Percentiles rank a stretch among this genome's conserved stretches.
phyloP scores from a whole-genome alignment of 768 basidiomycete genomes.

The Trichaptum fuscoviolaceum region DNA sequence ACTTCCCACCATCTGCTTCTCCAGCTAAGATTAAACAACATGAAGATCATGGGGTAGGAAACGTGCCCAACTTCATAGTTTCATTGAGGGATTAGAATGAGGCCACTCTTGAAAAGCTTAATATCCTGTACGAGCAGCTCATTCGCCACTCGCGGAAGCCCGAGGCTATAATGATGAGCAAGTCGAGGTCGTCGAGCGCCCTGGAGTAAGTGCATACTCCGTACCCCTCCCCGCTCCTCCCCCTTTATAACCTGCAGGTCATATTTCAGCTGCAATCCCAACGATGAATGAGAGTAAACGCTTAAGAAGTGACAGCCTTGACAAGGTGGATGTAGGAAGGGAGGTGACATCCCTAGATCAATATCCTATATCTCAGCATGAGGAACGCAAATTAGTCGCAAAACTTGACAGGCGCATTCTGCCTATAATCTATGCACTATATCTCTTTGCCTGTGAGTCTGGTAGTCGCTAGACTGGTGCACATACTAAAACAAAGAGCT shows the following conservation, averaged over 20 bases:
- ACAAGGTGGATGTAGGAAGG: not conserved
- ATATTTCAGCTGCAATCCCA: not conserved
- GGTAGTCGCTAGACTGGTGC: not conserved
- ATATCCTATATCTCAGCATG: conserved; percentile 13
- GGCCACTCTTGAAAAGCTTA: too few relatives aligned
- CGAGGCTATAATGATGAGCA: not conserved
- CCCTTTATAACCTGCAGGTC: not conserved
- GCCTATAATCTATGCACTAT: conserved; percentile 67
- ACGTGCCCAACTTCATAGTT: not conserved
- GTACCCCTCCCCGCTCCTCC: too few relatives aligned
- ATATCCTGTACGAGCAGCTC: too few relatives aligned
- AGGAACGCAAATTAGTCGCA: conserved; percentile 51
- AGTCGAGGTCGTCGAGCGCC: not conserved
- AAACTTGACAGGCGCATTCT: conserved; percentile 66
- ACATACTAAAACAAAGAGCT: conserved; percentile 4
- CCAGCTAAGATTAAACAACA: not conserved
- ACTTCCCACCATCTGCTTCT: not conserved
- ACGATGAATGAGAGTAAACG: not conserved
- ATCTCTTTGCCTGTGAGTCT: conserved; percentile 64
- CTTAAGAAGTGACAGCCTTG: not conserved
- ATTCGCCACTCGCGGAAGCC: not conserved
- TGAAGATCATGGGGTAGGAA: not conserved
- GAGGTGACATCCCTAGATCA: not conserved
- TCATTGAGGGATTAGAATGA: not conserved
- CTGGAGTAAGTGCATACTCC: too few relatives aligned